phyloP scores from a whole-genome alignment of 352 stramenopile species.

The Globisporangium ultimum region DNA sequence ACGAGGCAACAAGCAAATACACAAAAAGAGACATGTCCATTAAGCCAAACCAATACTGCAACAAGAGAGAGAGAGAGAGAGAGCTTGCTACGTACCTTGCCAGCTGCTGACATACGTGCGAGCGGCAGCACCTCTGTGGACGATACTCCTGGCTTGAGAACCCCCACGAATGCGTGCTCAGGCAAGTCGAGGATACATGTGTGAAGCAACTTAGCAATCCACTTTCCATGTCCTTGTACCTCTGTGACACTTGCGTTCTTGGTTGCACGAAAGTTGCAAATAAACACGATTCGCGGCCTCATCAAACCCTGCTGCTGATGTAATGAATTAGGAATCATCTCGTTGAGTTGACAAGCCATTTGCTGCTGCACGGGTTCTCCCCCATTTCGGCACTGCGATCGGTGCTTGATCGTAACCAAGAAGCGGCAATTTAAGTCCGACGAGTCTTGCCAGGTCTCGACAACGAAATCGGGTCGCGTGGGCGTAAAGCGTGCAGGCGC shows the following conservation, averaged over 20 bases:
- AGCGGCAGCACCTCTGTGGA: neutral
- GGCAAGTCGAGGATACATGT: conserved; percentile 9
- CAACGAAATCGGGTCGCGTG: neutral
- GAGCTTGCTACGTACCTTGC: conserved; percentile 11
- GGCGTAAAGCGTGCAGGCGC: neutral
- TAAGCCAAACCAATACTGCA: neutral
- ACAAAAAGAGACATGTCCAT: neutral
- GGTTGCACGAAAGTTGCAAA: conserved; percentile 30
- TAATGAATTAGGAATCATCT: no score
- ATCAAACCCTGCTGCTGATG: neutral
- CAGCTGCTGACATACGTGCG: conserved; percentile 2
- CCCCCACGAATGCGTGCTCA: conserved; percentile 4
- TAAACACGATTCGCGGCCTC: conserved; percentile 17
- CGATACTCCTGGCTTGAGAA: conserved; percentile 3
- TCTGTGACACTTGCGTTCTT: conserved; percentile 23
- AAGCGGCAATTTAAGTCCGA: conserved; percentile 10
- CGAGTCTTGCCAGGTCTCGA: conserved; percentile 13
- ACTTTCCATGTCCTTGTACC: conserved; percentile 10
- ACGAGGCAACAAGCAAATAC: neutral
- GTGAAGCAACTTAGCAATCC: conserved; percentile 14
- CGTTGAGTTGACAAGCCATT: no score
- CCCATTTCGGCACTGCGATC: neutral
- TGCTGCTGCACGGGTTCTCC: neutral
- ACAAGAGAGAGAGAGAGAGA: neutral
- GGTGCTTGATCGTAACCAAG: conserved; percentile 8